Percentiles rank a stretch among this genome's conserved stretches.
Conservation (phyloP, 345 rosid species). For the Sisymbrium irio region DNA sequence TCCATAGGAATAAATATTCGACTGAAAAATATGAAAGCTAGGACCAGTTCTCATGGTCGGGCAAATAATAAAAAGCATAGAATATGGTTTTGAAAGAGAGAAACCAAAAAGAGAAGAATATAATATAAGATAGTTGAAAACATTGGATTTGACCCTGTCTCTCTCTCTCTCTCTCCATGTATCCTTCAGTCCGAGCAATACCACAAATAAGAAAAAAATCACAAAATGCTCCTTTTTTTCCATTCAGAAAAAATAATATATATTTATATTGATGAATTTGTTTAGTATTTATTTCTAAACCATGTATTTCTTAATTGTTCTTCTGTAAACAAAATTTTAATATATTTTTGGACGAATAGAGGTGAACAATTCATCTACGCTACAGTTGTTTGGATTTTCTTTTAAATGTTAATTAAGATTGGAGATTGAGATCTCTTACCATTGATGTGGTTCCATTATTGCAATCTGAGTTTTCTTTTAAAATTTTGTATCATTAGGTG, state of each 20-base stretch:
- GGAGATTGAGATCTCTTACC: conserved; percentile 25
- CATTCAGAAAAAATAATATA: not conserved
- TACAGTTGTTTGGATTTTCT: conserved; percentile 13
- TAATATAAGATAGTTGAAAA: conserved; percentile 6
- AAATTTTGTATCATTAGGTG: conserved; percentile 23
- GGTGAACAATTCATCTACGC: conserved; percentile 31
- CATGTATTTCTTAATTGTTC: not conserved
- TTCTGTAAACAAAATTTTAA: not conserved
- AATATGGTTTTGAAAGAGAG: not conserved
- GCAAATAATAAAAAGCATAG: conserved; percentile 21
- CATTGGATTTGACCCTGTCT: not conserved
- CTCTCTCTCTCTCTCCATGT: not conserved
- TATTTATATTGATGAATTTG: not conserved
- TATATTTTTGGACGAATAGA: not conserved
- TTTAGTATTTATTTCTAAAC: conserved; percentile 13
- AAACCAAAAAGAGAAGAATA: not conserved
- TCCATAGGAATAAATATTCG: not conserved
- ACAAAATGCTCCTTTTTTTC: not conserved
- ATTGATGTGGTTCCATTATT: conserved; percentile 31
- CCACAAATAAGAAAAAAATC: not conserved
- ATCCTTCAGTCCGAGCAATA: conserved; percentile 6
- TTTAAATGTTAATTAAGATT: not conserved
- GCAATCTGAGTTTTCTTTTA: conserved; percentile 22
- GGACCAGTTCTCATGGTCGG: conserved; percentile 36
- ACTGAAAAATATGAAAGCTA: not conserved